Percentiles rank a stretch among this genome's conserved stretches.
Conservation (phyloP, 306 rosid species). For the Dalbergia oliveri region DNA sequence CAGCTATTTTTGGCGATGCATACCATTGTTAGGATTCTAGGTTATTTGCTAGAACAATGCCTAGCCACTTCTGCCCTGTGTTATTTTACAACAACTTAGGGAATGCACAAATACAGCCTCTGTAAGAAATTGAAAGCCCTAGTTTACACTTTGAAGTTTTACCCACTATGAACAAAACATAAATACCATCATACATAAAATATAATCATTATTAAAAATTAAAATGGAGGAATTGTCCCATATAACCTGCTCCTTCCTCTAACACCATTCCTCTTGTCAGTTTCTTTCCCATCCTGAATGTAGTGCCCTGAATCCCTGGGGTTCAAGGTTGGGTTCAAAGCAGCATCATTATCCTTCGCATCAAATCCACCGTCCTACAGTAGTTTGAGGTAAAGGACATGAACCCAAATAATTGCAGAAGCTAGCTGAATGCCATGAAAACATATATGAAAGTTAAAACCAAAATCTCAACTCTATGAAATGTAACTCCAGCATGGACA, state of each 20-base stretch:
- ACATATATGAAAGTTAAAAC: constrained; percentile 88
- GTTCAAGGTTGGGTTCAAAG: constrained; percentile 63
- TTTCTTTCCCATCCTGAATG: constrained; percentile 62
- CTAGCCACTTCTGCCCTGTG: constrained; percentile 11
- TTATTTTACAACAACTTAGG: constrained; percentile 8
- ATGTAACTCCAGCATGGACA: constrained; percentile 76
- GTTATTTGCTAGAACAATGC: constrained; percentile 14
- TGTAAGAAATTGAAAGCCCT: constrained; percentile 19
- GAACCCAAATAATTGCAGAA: constrained; percentile 99
- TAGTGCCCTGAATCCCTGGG: constrained; percentile 61
- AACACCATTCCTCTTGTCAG: constrained; percentile 76
- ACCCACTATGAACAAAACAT: neutral
- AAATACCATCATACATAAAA: neutral
- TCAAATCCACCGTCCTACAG: constrained; percentile 99
- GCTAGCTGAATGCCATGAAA: constrained; percentile 97
- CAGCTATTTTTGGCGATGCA: neutral
- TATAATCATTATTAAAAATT: neutral
- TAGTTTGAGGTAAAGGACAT: constrained; percentile 99
- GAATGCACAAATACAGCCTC: constrained; percentile 20
- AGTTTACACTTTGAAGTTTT: constrained; percentile 9
- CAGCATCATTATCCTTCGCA: constrained; percentile 62
- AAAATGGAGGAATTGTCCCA: constrained; percentile 29
- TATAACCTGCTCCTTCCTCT: constrained; percentile 73
- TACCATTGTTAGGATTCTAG: constrained; percentile 24
- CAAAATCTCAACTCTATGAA: constrained; percentile 65